A percentile compares a stretch with the other conserved stretches of the same genome.
Conservation (phyloP, 768 basidiomycete genomes). For the Psilocybe subaeruginosa region DNA sequence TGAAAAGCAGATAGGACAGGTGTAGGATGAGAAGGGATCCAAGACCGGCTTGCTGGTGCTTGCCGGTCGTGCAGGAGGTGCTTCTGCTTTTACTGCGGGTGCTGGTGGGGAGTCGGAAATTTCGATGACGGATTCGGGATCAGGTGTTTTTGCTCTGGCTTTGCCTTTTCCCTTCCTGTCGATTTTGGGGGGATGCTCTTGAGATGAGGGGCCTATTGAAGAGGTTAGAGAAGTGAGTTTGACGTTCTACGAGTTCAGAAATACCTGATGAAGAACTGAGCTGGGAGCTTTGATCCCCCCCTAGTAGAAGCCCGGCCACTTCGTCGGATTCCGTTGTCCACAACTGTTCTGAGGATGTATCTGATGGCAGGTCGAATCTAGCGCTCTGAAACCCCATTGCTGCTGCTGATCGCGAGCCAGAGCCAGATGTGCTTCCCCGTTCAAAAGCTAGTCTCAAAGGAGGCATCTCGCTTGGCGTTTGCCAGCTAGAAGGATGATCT, state of each 20-base stretch:
- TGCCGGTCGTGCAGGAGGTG: slow-evolving; percentile 15
- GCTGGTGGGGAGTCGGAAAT: slow-evolving; percentile 14
- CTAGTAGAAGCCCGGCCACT: background rate
- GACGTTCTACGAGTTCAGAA: background rate
- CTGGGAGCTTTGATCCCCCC: background rate
- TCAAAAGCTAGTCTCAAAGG: background rate
- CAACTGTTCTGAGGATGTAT: background rate
- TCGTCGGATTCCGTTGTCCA: slow-evolving; percentile 5
- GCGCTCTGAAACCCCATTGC: background rate
- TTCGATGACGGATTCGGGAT: slow-evolving; percentile 10
- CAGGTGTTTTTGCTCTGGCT: slow-evolving; percentile 17
- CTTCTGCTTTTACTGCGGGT: slow-evolving; percentile 2
- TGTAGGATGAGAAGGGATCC: slow-evolving; percentile 60
- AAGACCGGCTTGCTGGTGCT: slow-evolving; percentile 15
- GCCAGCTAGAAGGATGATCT: background rate
- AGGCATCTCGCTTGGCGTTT: background rate
- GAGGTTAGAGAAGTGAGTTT: background rate
- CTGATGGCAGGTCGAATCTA: background rate
- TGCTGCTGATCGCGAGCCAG: background rate
- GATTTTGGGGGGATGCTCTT: background rate
- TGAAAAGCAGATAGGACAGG: slow-evolving; percentile 81
- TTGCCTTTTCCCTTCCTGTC: slow-evolving; percentile 22
- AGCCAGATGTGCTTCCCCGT: background rate
- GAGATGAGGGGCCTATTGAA: background rate
- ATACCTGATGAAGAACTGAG: slow-evolving; percentile 3